Evolutionary conservation across 805 yeast species (phyloP), one percentile per base, ranked within the genome.

Genomic region (Candida argentea): DNA sequence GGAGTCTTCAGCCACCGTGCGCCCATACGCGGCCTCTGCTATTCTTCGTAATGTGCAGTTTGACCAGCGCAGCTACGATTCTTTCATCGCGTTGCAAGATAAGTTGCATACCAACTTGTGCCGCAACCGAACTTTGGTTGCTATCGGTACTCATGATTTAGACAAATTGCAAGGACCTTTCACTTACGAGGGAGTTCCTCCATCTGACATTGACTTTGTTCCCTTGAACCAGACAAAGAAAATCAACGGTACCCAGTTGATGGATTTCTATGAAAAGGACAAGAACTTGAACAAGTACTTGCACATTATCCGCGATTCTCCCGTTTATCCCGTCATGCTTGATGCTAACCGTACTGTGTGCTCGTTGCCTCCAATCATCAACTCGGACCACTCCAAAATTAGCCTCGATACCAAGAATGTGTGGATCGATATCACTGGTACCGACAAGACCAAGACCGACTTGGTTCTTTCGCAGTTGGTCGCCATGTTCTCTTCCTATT

Each of bases 11-110:
- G 67, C 66, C 29, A 61, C 65, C 39, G 63, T 84, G 29, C 82
- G 99, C 60, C 97, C 94, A 15, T 91, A 75, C 46, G 95, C 95
- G 14, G 89, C 95, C 13, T 91, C 83, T 22, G 98, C 97, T n/a
- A 70, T 91, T 34, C 68, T 91, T 46, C 80, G 95, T 55, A 77
- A 81, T 37, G 71, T 91, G 39, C 67, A 65, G 25, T 87, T 91
- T 57, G 82, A 80, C 34, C 79, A 78, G 50, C 74, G 94, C 57
- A 66, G 82, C 10, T 91, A 93, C 54, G 93, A 86, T 34, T 87
- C 97, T 4, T 91, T 91, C 67, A 89, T 91, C 47, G 80, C 94
- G 16, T 66, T 91, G 45, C 99, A 91, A 61, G 99, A 91, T 57
- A 91, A 91, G 58, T 68, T 91, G 42, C 99, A 91, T 62, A 66